phyloP scores from a whole-genome alignment of 441 rosid genomes.

The Populus trichocarpa region DNA sequence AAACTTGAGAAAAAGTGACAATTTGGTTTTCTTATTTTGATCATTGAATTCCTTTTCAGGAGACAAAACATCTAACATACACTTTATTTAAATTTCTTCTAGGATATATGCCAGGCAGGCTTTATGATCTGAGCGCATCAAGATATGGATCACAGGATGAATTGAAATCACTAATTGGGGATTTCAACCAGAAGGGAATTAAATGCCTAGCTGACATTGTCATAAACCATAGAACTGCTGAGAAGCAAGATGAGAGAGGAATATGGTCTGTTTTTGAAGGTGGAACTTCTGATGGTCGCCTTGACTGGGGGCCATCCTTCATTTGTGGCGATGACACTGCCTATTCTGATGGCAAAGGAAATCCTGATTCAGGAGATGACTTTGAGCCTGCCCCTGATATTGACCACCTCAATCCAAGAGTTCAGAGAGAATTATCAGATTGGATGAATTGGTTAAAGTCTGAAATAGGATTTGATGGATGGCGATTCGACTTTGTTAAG shows the following conservation, averaged over 20 bases:
- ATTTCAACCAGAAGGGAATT: slow-evolving; percentile 52
- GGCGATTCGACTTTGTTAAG: slow-evolving; percentile 70
- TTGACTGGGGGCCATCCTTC: slow-evolving; percentile 80
- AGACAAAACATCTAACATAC: neutral
- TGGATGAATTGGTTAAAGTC: slow-evolving; percentile 91
- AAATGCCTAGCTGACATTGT: slow-evolving; percentile 80
- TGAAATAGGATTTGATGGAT: slow-evolving; percentile 73
- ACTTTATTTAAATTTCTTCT: neutral
- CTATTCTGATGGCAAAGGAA: slow-evolving; percentile 61
- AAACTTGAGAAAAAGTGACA: neutral
- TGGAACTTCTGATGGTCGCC: slow-evolving; percentile 64
- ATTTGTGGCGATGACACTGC: slow-evolving; percentile 50
- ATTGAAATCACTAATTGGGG: slow-evolving; percentile 47
- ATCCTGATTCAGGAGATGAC: slow-evolving; percentile 54
- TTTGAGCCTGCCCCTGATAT: slow-evolving; percentile 65
- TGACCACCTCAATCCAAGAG: slow-evolving; percentile 67
- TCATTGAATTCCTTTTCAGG: neutral
- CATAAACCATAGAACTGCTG: slow-evolving; percentile 83
- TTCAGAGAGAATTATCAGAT: slow-evolving; percentile 59
- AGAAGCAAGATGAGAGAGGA: slow-evolving; percentile 58
- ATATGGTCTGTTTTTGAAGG: slow-evolving; percentile 77
- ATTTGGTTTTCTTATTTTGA: neutral
- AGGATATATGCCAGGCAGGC: slow-evolving; percentile 91
- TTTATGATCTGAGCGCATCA: slow-evolving; percentile 70
- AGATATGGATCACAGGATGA: slow-evolving; percentile 63